Evolutionary conservation across 352 stramenopile genomes (phyloP).

Genomic region (Phytopythium delawarense): DNA sequence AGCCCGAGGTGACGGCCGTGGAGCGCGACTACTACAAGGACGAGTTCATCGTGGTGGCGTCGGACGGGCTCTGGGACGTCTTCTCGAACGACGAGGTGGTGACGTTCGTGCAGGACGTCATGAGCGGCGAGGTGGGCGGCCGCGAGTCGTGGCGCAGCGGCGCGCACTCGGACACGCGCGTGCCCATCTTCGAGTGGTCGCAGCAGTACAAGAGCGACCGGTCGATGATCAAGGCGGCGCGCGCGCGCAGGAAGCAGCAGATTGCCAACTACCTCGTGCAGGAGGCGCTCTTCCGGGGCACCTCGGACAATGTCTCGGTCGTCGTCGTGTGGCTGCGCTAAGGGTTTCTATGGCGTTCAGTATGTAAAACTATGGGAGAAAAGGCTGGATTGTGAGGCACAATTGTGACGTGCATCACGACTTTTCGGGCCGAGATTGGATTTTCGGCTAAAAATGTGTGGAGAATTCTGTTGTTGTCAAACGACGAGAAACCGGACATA

Average conservation of each 20-base stretch:
- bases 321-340: conserved; percentile 88
- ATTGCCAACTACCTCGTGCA: conserved; percentile 92
- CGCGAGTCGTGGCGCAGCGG: conserved; percentile 79
- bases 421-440: background rate
- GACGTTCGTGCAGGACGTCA: conserved; percentile 88
- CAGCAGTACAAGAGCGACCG: conserved; percentile 88
- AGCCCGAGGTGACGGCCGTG: conserved; percentile 79
- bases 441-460: background rate
- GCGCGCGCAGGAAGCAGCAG: conserved; percentile 82
- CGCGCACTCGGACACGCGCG: conserved; percentile 74
- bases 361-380: background rate
- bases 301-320: conserved; percentile 90
- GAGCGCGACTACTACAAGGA: conserved; percentile 75
- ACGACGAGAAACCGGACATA: background rate
- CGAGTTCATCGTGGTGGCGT: conserved; percentile 92
- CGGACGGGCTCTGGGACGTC: conserved; percentile 93
- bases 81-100: conserved; percentile 91
- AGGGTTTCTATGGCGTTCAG: background rate
- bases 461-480: background rate
- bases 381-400: background rate
- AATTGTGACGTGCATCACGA: background rate
- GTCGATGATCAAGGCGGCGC: conserved; percentile 88
- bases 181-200: conserved; percentile 88
- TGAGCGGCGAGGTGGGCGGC: conserved; percentile 78
- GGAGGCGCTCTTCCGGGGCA: conserved; percentile 87